Evolutionary conservation across 2,329 filamentous ascomycete genomes (phyloP), one percentile per base, ranked within the genome.

Genomic region (Alternaria consortialis): DNA sequence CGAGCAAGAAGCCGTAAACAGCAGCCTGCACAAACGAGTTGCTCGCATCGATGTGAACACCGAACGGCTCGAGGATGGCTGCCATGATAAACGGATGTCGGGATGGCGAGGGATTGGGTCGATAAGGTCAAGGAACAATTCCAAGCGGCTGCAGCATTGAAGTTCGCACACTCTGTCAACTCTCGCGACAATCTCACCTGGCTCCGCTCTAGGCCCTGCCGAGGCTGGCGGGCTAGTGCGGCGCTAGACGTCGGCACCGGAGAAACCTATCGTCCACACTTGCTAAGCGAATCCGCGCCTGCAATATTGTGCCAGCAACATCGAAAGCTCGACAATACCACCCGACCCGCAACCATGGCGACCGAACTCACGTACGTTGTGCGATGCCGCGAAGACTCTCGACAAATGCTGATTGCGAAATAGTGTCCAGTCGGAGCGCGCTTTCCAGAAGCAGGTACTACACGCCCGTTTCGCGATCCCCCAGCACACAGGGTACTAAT

Each of bases 381-480:
- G 59, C 57, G 59, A 61, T 42, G 50, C 29, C 25, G 43, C 44
- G 20, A 44, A 51, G n/a, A 37, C 34, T 51, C 29, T 42, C 44
- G 59, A 51, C 61, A 53, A 50, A 58, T 58, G 64, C 76, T 77
- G 71, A 77, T 61, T 64, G 62, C 53, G 53, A 67, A 89, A 97
- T 87, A 97, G 93, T 84, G 95, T 99, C 85, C 95, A 99, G 91
- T 96, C 93, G 84, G 95, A 99, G 91, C 94, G 95, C 88, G 95
- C 95, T 89, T 99, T 92, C 92, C 95, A 98, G 87, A 99, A 99
- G 76, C 76, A 78, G 76, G 76, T 78, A 77, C 72, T 64, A 67
- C 66, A 63, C 55, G 58, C 63, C 61, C 64, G 53, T 51, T 40
- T 59, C 57, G 56, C 65, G 57, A 67, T 50, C 37, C 54, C 55